Evolutionary conservation across 306 rosid species (phyloP), one percentile per base, ranked within the genome.

Genomic region (Lathyrus aphaca): DNA sequence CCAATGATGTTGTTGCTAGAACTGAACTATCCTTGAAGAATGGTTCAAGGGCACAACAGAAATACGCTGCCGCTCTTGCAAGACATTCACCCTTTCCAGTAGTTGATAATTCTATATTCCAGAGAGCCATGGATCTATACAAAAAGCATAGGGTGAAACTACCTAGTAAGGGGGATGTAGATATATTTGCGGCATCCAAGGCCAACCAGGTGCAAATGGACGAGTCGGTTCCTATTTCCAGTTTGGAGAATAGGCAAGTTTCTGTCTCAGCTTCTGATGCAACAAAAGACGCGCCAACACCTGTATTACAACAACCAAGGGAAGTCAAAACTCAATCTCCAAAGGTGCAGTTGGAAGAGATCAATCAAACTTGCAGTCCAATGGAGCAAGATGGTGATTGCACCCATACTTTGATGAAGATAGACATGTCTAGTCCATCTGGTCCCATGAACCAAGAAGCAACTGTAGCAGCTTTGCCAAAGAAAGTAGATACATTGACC

Each of bases 51-150:
- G 81, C 80, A 5, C 86, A 75, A 30, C 80, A 72, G 77, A 81
- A 68, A 71, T 80, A 78, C 58, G 81, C 86, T 39, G 80, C 81
- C 51, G 68, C 73, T 27, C 75, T 61, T 7, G 75, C 66, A 65
- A 69, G 59, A 43, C 81, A 62, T 64, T 84, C 91, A 16, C 83
- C 83, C 71, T 77, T 89, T 74, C 92, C 91, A 44, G 78, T 74
- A 38, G 68, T 80, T 57, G 90, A 91, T 65, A 81, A 77, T 56
- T 78, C 87, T 46, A 61, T 87, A 69, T 89, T 86, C 80, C 91
- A 95, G 99, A 86, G 85, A 62, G 96, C 96, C 30, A 79, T 91
- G 68, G 83, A 84, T 74, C 81, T 88, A 64, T 95, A 95, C 88
- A 87, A n/a, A n/a, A n/a, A n/a, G n/a, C n/a, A n/a, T n/a, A n/a